Conservation (phyloP, 371 early-diverging fungal genomes). For the Mucor mucedo region DNA sequence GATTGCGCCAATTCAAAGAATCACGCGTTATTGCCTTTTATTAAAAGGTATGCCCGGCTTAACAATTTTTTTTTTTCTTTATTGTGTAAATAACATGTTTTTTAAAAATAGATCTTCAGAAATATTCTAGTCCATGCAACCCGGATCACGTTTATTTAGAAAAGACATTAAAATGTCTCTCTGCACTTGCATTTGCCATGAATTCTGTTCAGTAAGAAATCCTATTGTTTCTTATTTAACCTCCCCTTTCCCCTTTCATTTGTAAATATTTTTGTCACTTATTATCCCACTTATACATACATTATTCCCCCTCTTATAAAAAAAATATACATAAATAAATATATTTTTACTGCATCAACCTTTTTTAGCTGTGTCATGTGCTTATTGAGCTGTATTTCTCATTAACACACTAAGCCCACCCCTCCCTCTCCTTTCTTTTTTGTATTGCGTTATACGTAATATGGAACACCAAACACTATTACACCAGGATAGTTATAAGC, state of each 20-base stretch:
- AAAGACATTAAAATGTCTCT: conserved; percentile 41
- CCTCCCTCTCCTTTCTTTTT: not conserved
- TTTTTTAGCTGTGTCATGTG: conserved; percentile 1
- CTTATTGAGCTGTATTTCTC: not conserved
- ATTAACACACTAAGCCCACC: not conserved
- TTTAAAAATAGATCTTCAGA: conserved; percentile 44
- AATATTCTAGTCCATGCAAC: conserved; percentile 42
- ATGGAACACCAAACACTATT: not conserved
- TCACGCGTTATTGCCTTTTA: conserved; percentile 55
- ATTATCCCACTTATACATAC: conserved; percentile 3
- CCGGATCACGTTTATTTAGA: conserved; percentile 43
- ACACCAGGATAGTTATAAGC: not conserved
- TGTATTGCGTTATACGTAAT: conserved; percentile 2
- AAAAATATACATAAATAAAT: not conserved
- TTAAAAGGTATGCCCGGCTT: conserved; percentile 42
- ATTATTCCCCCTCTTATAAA: not conserved
- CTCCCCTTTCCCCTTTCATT: not conserved
- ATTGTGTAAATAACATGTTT: conserved; percentile 5
- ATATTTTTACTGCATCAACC: conserved; percentile 4
- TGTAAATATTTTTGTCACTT: not conserved
- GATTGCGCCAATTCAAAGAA: conserved; percentile 61
- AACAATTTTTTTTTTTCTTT: not conserved
- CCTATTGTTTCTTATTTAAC: conserved; percentile 2
- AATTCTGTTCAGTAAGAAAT: conserved; percentile 32
- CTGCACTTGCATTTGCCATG: conserved; percentile 53